Percentiles rank a stretch among this genome's conserved stretches.
These are phyloP conservation scores for Solanum lycopersicoides DNA, from an alignment of 257 asterid species.

Conservation along the genomic window DNA sequence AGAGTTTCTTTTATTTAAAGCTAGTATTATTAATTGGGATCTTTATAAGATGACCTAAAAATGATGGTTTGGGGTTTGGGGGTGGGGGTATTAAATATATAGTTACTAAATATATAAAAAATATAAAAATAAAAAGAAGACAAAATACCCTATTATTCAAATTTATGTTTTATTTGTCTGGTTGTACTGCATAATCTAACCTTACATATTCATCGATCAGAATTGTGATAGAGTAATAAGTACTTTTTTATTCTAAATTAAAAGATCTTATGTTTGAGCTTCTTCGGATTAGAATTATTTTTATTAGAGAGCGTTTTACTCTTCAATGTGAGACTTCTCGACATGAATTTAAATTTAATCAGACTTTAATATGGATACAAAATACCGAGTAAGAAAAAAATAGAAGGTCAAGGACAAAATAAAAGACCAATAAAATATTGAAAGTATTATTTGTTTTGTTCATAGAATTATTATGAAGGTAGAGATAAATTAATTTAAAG, in stretches of 20 bases:
- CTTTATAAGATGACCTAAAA: too few relatives aligned
- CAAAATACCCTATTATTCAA: background rate
- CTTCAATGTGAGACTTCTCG: rapidly evolving
- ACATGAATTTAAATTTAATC: too few relatives aligned
- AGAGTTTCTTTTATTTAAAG: too few relatives aligned
- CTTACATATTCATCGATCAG: background rate
- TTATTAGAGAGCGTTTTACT: rapidly evolving
- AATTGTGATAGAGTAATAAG: rapidly evolving
- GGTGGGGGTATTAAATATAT: too few relatives aligned
- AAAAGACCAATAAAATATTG: background rate
- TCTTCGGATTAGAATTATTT: rapidly evolving
- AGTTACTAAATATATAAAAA: background rate
- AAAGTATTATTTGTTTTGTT: background rate
- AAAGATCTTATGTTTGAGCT: too few relatives aligned
- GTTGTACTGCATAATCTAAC: background rate
- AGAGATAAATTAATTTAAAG: background rate
- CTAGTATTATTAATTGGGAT: too few relatives aligned
- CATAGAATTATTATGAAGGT: background rate
- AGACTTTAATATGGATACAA: too few relatives aligned
- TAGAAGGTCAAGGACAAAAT: background rate
- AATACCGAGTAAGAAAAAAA: rapidly evolving
- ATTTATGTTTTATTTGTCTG: background rate
- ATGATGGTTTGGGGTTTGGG: too few relatives aligned
- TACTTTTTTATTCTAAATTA: too few relatives aligned
- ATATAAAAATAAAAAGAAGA: background rate